A percentile compares a stretch with the other conserved stretches of the same genome.
Conservation (phyloP, 495 filamentous ascomycete species). For the Annulohypoxylon maeteangense region DNA sequence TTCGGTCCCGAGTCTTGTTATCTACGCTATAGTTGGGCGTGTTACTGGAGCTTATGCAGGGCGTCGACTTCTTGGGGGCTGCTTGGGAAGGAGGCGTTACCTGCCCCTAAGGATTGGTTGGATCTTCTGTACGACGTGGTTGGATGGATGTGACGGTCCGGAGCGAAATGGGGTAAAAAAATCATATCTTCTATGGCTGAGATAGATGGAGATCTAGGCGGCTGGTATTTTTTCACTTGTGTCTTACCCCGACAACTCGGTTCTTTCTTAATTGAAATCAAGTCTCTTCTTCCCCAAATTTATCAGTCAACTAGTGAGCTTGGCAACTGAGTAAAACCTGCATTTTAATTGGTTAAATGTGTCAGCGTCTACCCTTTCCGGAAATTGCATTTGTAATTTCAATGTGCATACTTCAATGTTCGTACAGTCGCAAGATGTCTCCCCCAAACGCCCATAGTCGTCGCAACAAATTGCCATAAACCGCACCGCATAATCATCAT, state of each 20-base stretch:
- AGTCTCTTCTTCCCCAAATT: background rate
- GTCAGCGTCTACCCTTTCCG: background rate
- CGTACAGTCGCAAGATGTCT: background rate
- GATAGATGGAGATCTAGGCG: background rate
- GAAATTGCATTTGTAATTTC: background rate
- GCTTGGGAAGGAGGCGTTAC: background rate
- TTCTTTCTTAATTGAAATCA: background rate
- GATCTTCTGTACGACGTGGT: background rate
- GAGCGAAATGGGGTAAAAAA: background rate
- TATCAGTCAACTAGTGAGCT: background rate
- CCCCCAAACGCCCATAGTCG: no score
- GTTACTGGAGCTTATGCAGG: background rate
- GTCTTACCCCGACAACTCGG: background rate
- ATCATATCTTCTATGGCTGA: background rate
- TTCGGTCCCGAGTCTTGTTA: conserved; percentile 6
- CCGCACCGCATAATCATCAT: background rate
- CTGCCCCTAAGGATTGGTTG: background rate
- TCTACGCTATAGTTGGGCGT: background rate
- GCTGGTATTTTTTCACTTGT: background rate
- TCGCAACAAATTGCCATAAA: background rate
- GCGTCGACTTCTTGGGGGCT: background rate
- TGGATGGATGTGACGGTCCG: no score
- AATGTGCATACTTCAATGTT: background rate
- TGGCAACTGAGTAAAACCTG: background rate
- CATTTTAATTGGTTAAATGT: background rate